These are phyloP conservation scores for Graphilbum sp. DNA, from an alignment of 2,329 filamentous ascomycete species.

Conservation along the genomic window DNA sequence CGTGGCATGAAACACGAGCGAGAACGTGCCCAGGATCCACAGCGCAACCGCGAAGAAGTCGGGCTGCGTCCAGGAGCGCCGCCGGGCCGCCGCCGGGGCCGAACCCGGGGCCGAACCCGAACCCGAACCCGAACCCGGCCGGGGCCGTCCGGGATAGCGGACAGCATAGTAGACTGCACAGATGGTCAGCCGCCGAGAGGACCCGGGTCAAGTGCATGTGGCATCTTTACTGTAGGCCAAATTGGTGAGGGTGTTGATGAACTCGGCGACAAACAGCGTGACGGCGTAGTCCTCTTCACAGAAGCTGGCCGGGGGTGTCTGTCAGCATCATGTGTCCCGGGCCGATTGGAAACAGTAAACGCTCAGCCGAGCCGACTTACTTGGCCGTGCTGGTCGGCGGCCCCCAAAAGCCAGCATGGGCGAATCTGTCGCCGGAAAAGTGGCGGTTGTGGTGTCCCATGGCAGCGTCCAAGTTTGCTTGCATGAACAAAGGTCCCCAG, in stretches of 20 bases:
- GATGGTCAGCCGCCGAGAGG: neutral
- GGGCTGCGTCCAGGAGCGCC: conserved; percentile 8
- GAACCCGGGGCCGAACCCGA: neutral
- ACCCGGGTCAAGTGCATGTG: no score
- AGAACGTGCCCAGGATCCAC: conserved; percentile 24
- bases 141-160: conserved; percentile 17
- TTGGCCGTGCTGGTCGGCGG: conserved; percentile 16
- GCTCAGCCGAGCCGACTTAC: conserved; percentile 9
- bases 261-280: conserved; percentile 33
- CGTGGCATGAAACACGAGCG: conserved; percentile 27
- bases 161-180: conserved; percentile 26
- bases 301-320: conserved; percentile 11
- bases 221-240: conserved; percentile 26
- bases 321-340: neutral
- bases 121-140: conserved; percentile 6
- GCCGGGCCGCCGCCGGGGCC: conserved; percentile 1
- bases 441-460: conserved; percentile 16
- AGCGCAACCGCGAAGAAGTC: conserved; percentile 27
- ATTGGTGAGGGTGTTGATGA: conserved; percentile 36
- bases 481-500: no score
- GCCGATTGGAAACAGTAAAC: conserved; percentile 1
- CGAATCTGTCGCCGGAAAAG: conserved; percentile 13
- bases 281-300: conserved; percentile 35
- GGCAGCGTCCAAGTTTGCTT: no score
- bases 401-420: conserved; percentile 13